Conservation (phyloP, 1,284 basidiomycete genomes). For the Hymenochaete sp. region DNA sequence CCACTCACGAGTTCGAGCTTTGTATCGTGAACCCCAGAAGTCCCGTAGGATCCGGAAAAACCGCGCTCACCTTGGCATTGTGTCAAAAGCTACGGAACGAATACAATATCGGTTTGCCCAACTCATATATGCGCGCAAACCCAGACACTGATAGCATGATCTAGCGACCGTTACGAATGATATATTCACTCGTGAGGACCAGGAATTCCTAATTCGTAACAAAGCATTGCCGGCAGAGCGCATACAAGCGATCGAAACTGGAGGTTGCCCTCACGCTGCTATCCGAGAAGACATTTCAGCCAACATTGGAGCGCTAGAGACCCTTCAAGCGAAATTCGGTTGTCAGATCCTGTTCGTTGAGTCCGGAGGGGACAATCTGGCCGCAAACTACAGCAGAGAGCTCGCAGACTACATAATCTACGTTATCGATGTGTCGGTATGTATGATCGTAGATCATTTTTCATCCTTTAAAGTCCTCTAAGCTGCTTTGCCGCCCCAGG, state of each 20-base stretch:
- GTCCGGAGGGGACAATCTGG: conserved; percentile 93
- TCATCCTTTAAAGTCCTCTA: background rate
- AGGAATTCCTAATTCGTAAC: conserved; percentile 94
- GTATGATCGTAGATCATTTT: conserved; percentile 22
- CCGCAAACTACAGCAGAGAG: conserved; percentile 93
- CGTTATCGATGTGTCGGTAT: conserved; percentile 76
- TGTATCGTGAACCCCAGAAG: background rate
- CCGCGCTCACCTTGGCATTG: conserved; percentile 88
- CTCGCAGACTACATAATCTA: conserved; percentile 97
- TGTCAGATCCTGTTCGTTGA: conserved; percentile 89
- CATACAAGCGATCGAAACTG: conserved; percentile 95
- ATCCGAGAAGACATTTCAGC: conserved; percentile 97
- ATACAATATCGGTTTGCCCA: conserved; percentile 77
- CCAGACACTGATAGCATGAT: conserved; percentile 1
- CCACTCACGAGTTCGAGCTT: background rate
- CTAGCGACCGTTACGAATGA: conserved; percentile 91
- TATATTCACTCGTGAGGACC: conserved; percentile 96
- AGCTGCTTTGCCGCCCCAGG: conserved; percentile 32
- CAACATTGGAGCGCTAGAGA: conserved; percentile 92
- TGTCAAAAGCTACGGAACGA: conserved; percentile 76
- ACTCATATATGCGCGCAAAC: conserved; percentile 3
- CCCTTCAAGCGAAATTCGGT: conserved; percentile 83
- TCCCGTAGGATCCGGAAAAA: conserved; percentile 97
- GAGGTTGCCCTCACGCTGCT: conserved; percentile 91
- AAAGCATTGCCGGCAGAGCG: conserved; percentile 78